phyloP scores from a whole-genome alignment of 495 filamentous ascomycete species.

The Jackrogersella multiformis region DNA sequence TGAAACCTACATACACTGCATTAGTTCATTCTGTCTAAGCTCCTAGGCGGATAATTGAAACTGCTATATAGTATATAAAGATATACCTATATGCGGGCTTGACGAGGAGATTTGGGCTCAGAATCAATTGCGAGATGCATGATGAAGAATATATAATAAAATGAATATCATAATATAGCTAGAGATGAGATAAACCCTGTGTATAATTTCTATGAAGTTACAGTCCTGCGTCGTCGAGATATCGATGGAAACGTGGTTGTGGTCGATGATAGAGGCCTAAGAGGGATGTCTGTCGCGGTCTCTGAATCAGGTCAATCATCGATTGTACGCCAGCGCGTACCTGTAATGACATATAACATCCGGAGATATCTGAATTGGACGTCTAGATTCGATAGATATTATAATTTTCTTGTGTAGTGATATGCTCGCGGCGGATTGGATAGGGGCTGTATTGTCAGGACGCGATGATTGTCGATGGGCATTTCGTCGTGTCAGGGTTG shows the following conservation, averaged over 20 bases:
- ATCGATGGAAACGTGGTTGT: slow-evolving; percentile 18
- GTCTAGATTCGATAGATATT: not conserved
- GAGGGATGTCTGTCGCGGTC: slow-evolving; percentile 15
- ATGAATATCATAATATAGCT: not conserved
- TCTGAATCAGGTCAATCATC: not conserved
- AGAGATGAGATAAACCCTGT: not conserved
- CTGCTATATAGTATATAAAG: not conserved
- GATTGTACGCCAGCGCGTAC: slow-evolving; percentile 6
- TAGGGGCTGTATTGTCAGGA: slow-evolving; percentile 6
- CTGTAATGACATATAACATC: not conserved
- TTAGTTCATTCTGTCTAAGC: not conserved
- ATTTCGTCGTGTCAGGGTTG: not conserved
- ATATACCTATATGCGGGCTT: slow-evolving; percentile 21
- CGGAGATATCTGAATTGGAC: not conserved
- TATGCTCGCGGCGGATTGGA: slow-evolving; percentile 3
- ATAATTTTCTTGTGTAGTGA: not conserved
- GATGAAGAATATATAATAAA: not conserved
- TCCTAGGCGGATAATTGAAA: not conserved
- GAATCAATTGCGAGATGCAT: slow-evolving; percentile 7
- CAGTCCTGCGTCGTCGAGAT: slow-evolving; percentile 1
- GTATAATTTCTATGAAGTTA: not conserved
- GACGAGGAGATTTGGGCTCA: slow-evolving; percentile 20
- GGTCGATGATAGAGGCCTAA: not conserved
- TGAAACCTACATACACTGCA: not conserved
- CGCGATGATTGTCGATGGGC: slow-evolving; percentile 9